Base-by-base conservation (phyloP, 2,329 filamentous ascomycete genomes). In the Sarocladium kiliense region DNA sequence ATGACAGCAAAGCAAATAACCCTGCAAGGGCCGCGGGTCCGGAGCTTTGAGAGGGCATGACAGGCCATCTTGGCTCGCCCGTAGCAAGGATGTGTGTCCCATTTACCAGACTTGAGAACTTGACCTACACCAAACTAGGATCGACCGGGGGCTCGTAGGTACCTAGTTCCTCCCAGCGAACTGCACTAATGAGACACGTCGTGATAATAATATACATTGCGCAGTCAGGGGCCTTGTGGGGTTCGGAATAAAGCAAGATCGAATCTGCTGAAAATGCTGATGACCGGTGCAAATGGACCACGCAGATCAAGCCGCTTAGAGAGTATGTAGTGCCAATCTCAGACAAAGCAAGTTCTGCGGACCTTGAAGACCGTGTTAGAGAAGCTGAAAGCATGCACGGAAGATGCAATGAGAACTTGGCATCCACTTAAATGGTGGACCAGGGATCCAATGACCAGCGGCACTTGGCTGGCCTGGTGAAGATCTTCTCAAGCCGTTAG, bases 401-500 rank as follows among this genome's bases (percentile, higher is more conserved):
- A 36, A 36, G 11, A 10, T 36, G 26, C 47, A 36, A 14, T 51
- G 23, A 36, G 12, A 30, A 47, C 30, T 36, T 51, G n/a, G 23
- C 47, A 36, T 21, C 21, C 47, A 34, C 27, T 6, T 4, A 51
- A 32, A 32, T 21, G 25, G 23, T 36, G 47, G 30, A 51, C 27
- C 47, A 36, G 47, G n/a, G 27, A 49, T 27, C 26, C 19, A 34
- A 36, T 36, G 27, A 21, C 23, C 47, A 51, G 30, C 47, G 47
- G 47, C 47, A 51, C 47, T 51, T 51, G 27, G 26, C 47, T 51
- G 26, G 27, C 47, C 47, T 51, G 47, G 18, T 23, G 47, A 36
- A 51, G 47, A 51, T 51, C 47, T 19, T 51, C 47, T 14, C n/a
- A 51, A 36, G 47, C 47, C 18, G 27, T 51, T 51, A 11, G 47